Evolutionary conservation across 768 basidiomycete species (phyloP).

Genomic region (Kwoniella botswanensis): DNA sequence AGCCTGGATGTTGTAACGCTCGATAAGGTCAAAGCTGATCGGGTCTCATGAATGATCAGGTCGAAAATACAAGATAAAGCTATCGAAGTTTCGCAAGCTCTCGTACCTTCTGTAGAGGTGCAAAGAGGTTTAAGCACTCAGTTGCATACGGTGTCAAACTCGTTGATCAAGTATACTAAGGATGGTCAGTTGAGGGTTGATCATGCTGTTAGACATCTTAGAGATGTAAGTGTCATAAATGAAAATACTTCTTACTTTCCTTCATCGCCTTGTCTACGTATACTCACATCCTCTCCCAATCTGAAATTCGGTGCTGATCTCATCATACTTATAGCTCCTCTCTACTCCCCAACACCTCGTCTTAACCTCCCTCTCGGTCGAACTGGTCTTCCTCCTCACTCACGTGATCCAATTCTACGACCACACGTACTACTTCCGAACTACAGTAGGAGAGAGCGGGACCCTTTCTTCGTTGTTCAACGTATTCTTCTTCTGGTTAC

Average conservation of each 20-base stretch:
- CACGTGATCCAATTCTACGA: slow-evolving; percentile 49
- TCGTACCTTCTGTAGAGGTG: slow-evolving; percentile 20
- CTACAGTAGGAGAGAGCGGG: slow-evolving; percentile 29
- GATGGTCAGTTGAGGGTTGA: slow-evolving; percentile 40
- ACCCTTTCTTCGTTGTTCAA: slow-evolving; percentile 39
- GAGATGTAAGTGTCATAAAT: slow-evolving; percentile 31
- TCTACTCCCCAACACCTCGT: slow-evolving; percentile 46
- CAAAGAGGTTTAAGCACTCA: slow-evolving; percentile 16
- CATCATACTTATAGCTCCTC: slow-evolving; percentile 32
- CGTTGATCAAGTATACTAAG: slow-evolving; percentile 28
- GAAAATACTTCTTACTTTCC: too few relatives aligned
- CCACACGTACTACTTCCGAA: slow-evolving; percentile 51
- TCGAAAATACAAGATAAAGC: slow-evolving; percentile 27
- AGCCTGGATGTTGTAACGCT: too few relatives aligned
- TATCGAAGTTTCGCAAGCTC: slow-evolving; percentile 27
- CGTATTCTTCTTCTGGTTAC: slow-evolving; percentile 50
- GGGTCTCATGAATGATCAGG: background rate
- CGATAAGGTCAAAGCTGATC: background rate
- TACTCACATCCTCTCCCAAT: too few relatives aligned
- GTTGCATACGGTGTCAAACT: slow-evolving; percentile 9
- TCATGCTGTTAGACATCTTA: slow-evolving; percentile 29
- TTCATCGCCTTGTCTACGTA: too few relatives aligned
- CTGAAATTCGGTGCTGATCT: too few relatives aligned
- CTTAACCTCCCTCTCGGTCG: slow-evolving; percentile 36
- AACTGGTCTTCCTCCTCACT: slow-evolving; percentile 45